Evolutionary conservation across 2,329 filamentous ascomycete genomes (phyloP), one percentile per base, ranked within the genome.

Genomic region (Elsinoe perseae): DNA sequence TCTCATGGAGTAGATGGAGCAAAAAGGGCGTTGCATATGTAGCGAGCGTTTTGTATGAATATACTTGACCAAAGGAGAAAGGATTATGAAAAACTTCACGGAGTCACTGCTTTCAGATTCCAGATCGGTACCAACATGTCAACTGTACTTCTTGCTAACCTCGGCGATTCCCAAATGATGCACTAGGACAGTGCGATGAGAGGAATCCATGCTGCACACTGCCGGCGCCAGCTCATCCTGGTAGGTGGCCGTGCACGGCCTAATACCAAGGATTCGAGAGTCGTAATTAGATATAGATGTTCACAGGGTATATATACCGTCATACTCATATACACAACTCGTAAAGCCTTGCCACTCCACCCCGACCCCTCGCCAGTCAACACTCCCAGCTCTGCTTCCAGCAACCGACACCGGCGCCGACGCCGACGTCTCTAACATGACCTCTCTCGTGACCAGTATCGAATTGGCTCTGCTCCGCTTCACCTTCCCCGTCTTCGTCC

Each of bases 181-280:
- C n/a, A n/a, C n/a, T n/a, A n/a, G n/a, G n/a, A n/a, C n/a, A n/a
- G n/a, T n/a, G n/a, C n/a, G n/a, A n/a, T n/a, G n/a, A 14, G 32
- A 36, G 16, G 12, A 3, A 10, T 4, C 32, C 8, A 36, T 36
- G 32, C 32, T 10, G 32, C 32, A 36, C 32, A 36, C 10, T 36
- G 32, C 32, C 12, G 32, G 12, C 3, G 32, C 16, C 32, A 36
- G 8, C 50, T 55, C 32, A 63, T 79, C 80, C 72, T 84, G 32
- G n/a, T n/a, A n/a, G n/a, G n/a, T n/a, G n/a, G n/a, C n/a, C n/a
- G n/a, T n/a, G n/a, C n/a, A n/a, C n/a, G n/a, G n/a, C n/a, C n/a
- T n/a, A n/a, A n/a, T n/a, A n/a, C n/a, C n/a, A n/a, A n/a, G n/a
- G n/a, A n/a, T n/a, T n/a, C n/a, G n/a, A n/a, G n/a, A n/a, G n/a